Base-by-base conservation (phyloP, 1,284 basidiomycete species). In the Rhizopogon hawkerae region DNA sequence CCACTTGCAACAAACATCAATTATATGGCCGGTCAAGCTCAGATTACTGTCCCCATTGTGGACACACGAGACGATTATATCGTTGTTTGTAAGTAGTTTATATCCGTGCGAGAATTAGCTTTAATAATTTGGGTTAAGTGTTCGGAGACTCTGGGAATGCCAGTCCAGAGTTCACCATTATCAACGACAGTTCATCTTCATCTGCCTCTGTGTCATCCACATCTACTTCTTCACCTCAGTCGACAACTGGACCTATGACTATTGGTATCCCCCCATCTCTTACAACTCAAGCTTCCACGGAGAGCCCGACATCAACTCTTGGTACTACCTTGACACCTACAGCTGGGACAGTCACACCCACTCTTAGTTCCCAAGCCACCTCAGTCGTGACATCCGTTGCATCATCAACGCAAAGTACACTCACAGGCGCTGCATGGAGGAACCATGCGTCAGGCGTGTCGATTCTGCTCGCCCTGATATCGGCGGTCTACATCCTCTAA, bases 1-100 rank as follows among this genome's bases (percentile, higher is more conserved):
- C 82, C 81, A 5, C 73, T 85, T 35, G 83, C 82, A 2, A 55
- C 72, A 47, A 70, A 71, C 50, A 78, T 85, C 67, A 66, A 68
- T 47, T 69, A 84, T 50, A 70, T 69, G 3, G 68, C 67, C 38
- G 79, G 78, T 23, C 61, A 71, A 44, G 75, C 75, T 7, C 56
- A 73, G 44, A 66, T 85, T 49, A 78, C 74, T 5, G 79, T 84
- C 29, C 83, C 83, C 7, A 52, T 71, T 37, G 79, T 85, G 0
- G 57, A 63, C 23, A 53, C 62, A 16, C 54, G 71, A 16, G 45
- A 58, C 33, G 60, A 71, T 56, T 78, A 78, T 52, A 75, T 78
- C 50, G 59, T 78, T 18, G 75, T 74, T 41, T 56, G 74, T 75
- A 55, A 62, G 74, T 73, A 39, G 9, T 18, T 14, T 11, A 48